phyloP scores from a whole-genome alignment of 1,284 basidiomycete genomes.

The Fistulinella cinereoalba region DNA sequence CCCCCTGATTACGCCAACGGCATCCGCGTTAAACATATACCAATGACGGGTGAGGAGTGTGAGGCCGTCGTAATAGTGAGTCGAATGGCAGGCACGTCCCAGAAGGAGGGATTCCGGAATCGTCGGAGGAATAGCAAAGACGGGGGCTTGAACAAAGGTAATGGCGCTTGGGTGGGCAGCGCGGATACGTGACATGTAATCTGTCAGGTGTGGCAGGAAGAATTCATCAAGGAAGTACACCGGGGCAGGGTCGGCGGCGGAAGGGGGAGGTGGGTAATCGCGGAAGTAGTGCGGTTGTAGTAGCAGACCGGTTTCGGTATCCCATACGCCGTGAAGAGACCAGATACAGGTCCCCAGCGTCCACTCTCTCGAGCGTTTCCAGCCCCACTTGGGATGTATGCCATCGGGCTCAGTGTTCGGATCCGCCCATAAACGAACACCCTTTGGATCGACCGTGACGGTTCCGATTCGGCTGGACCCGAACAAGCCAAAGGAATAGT shows the following conservation, averaged over 20 bases:
- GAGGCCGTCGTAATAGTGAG: slow-evolving; percentile 95
- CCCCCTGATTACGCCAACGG: slow-evolving; percentile 84
- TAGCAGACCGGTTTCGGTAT: slow-evolving; percentile 64
- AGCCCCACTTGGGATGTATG: slow-evolving; percentile 45
- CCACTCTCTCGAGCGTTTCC: slow-evolving; percentile 57
- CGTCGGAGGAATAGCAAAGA: slow-evolving; percentile 79
- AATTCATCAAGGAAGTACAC: slow-evolving; percentile 79
- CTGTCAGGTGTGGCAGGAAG: slow-evolving; percentile 77
- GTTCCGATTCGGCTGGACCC: slow-evolving; percentile 76
- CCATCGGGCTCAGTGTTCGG: slow-evolving; percentile 42
- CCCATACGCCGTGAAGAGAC: slow-evolving; percentile 95
- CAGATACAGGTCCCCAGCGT: slow-evolving; percentile 84
- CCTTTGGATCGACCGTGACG: slow-evolving; percentile 83
- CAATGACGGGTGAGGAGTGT: slow-evolving; percentile 83
- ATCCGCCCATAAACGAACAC: slow-evolving; percentile 70
- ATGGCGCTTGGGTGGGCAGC: slow-evolving; percentile 81
- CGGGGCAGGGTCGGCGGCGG: slow-evolving; percentile 29
- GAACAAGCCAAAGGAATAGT: slow-evolving; percentile 78
- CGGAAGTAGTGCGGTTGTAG: slow-evolving; percentile 81
- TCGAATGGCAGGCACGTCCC: slow-evolving; percentile 75
- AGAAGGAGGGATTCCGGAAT: slow-evolving; percentile 58
- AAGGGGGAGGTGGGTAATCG: slow-evolving; percentile 19
- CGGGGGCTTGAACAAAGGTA: slow-evolving; percentile 89
- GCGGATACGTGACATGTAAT: slow-evolving; percentile 68
- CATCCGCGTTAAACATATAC: slow-evolving; percentile 98